Percentiles rank a stretch among this genome's conserved stretches.
Evolutionary conservation across 257 asterid species (phyloP).

Genomic region (Fraxinus americana): DNA sequence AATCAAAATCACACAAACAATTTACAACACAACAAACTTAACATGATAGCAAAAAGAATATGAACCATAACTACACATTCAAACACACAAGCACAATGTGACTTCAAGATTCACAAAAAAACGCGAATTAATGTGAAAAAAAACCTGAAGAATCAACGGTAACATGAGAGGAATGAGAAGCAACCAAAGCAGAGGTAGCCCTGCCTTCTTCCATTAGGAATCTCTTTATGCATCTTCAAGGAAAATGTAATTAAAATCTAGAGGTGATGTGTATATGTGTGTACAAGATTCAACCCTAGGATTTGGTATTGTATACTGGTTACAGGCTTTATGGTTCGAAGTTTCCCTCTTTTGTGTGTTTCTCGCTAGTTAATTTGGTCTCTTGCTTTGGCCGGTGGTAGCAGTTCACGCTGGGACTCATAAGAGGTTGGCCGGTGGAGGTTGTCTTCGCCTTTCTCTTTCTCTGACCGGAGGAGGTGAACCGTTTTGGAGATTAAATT

Average conservation of each 20-base stretch:
- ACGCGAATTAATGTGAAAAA: constrained; percentile 10
- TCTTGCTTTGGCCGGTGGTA: too few species aligned
- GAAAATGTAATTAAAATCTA: not conserved
- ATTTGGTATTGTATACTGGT: constrained; percentile 1
- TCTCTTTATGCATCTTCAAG: not conserved
- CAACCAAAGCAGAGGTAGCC: constrained; percentile 88
- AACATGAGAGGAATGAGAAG: constrained; percentile 80
- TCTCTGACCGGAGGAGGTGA: too few species aligned
- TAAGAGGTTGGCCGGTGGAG: too few species aligned
- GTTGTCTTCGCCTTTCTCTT: too few species aligned
- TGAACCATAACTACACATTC: not conserved
- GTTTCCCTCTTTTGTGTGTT: constrained; percentile 38
- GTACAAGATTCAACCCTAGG: not conserved
- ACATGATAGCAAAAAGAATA: not conserved
- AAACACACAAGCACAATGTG: not conserved
- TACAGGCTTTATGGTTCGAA: constrained; percentile 24
- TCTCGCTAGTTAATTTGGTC: not conserved
- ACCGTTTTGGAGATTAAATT: too few species aligned
- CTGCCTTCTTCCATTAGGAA: constrained; percentile 72
- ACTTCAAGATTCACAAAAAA: not conserved
- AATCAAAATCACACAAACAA: not conserved
- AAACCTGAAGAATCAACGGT: constrained; percentile 70
- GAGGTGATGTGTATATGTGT: not conserved
- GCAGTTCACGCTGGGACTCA: too few species aligned
- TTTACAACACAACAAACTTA: not conserved